These are phyloP conservation scores for Nicotiana benthamiana DNA, from an alignment of 257 asterid species.

Conservation along the genomic window DNA sequence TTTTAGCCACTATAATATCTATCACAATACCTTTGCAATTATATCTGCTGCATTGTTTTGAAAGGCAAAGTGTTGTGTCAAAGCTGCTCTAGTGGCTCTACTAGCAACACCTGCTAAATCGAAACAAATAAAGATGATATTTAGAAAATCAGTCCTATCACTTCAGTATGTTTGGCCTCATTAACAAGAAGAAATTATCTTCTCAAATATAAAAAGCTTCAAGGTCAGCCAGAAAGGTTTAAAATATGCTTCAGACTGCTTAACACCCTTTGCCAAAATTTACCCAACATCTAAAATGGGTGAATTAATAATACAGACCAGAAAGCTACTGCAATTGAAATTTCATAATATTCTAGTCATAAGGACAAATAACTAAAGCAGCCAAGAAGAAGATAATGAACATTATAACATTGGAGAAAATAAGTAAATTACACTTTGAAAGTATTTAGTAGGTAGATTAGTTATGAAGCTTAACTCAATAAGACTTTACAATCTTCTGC, in stretches of 20 bases:
- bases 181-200: background rate
- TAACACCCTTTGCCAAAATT: background rate
- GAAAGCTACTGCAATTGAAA: background rate
- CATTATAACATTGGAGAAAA: background rate
- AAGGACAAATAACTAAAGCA: background rate
- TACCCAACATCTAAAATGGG: background rate
- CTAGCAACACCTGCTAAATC: constrained; percentile 94
- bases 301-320: background rate
- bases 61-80: constrained; percentile 95
- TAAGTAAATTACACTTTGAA: background rate
- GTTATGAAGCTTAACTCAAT: background rate
- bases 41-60: constrained; percentile 96
- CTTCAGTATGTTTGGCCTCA: background rate
- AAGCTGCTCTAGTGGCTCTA: constrained; percentile 98
- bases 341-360: background rate
- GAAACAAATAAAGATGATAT: constrained; percentile 11
- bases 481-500: background rate
- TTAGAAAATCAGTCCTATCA: background rate
- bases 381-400: background rate
- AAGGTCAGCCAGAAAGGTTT: background rate
- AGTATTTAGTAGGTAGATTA: background rate
- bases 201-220: background rate
- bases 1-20: background rate
- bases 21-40: constrained; percentile 74
- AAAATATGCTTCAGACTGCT: background rate